Evolutionary conservation across 164 flowering plant genomes (phyloP), one percentile per base, ranked within the genome.

Genomic region (Santalum album): DNA sequence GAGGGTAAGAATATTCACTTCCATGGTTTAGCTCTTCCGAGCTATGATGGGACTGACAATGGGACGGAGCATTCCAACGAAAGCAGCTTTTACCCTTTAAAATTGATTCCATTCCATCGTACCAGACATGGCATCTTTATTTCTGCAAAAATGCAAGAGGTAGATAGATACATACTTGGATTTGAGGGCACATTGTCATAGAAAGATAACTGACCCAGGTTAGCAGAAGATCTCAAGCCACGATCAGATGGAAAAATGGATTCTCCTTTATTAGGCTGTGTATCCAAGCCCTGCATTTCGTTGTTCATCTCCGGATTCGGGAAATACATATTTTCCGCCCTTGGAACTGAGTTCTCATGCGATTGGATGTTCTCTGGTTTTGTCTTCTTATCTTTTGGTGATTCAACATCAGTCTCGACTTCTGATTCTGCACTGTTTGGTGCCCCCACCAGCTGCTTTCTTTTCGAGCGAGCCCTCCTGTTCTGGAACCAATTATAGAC

Each of bases 401-500:
- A 66, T 21, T 63, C 59, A 35, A 51, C 62, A 29, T 66, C 70
- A 34, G 65, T 57, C 53, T 55, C 60, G 6, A 49, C 65, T 57
- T 60, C 63, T 21, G 83, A 72, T 35, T 76, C 80, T 16, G 39
- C 72, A 69, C 58, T 75, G 42, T 67, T 74, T 45, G 72, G 53
- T 6, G 47, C 49, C 15, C 44, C 56, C 50, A 56, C 55, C 6
- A 53, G 40, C 55, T 75, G 95, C 70, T 89, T 89, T 56, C 97
- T 60, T 52, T 89, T 89, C 14, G 97, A 89, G 12, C 97, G 65
- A 23, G 97, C 97, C 24, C 95, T 79, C 68, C 97, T 75, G 67
- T 89, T 89, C 57, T 89, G 97, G 57, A 89, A 89, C 97, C 97
- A 89, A 59, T 89, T 89, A 55, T 86, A 89, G 45, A 89, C 96